A percentile compares a stretch with the other conserved stretches of the same genome.
Conservation (phyloP, 1,284 basidiomycete genomes). For the Ceratobasidium sp. region DNA sequence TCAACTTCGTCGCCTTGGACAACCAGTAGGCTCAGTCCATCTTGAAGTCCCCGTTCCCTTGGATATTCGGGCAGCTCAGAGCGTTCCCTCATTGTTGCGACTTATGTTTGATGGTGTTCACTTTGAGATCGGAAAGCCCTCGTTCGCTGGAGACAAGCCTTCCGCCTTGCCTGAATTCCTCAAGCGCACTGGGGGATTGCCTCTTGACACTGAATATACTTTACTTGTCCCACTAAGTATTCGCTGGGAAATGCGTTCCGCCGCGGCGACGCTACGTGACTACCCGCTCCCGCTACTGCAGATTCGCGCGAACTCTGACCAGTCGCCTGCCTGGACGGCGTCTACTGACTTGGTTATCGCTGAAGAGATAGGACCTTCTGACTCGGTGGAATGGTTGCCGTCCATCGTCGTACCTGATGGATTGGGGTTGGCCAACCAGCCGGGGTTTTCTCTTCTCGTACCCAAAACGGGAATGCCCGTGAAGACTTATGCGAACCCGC, state of each 20-base stretch:
- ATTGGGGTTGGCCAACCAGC: constrained; percentile 48
- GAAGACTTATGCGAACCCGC: constrained; percentile 88
- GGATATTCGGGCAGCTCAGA: constrained; percentile 56
- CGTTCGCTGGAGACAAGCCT: constrained; percentile 61
- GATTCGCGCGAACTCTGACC: constrained; percentile 61
- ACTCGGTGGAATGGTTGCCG: constrained; percentile 78
- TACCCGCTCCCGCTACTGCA: constrained; percentile 77
- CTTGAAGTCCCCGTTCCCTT: constrained; percentile 56
- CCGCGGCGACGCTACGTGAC: constrained; percentile 79
- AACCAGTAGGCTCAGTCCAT: constrained; percentile 10
- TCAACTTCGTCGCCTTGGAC: constrained; percentile 51
- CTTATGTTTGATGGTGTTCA: constrained; percentile 68
- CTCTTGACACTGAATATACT: constrained; percentile 77
- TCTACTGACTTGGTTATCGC: constrained; percentile 87
- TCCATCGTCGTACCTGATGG: constrained; percentile 69
- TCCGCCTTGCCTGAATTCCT: constrained; percentile 59
- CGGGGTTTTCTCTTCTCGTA: constrained; percentile 72
- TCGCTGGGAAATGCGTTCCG: constrained; percentile 71
- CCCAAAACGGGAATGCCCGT: constrained; percentile 96
- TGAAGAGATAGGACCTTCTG: constrained; percentile 83
- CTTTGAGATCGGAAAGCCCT: constrained; percentile 70
- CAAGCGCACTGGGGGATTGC: constrained; percentile 62
- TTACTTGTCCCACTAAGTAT: constrained; percentile 88
- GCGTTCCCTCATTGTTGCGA: constrained; percentile 81
- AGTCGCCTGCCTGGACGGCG: constrained; percentile 67